A percentile compares a stretch with the other conserved stretches of the same genome.
Evolutionary conservation across 495 filamentous ascomycete species (phyloP).

Genomic region (Penicillium ochrochloron): DNA sequence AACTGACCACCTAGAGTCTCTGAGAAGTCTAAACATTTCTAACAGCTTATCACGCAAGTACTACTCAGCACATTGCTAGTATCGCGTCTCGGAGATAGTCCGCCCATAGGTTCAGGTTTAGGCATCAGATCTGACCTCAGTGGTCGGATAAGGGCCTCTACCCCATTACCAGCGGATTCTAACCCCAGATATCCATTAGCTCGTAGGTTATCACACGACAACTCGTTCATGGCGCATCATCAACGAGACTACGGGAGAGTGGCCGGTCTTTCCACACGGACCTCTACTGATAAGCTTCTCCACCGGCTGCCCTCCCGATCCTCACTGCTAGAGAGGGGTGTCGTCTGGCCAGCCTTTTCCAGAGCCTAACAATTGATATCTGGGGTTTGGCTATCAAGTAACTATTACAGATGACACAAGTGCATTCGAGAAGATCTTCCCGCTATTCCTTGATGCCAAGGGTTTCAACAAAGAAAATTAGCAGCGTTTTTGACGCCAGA

Average conservation of each 20-base stretch:
- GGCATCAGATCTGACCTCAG: neutral
- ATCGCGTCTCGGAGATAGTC: neutral
- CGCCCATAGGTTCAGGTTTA: neutral
- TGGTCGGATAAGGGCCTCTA: neutral
- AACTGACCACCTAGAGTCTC: neutral
- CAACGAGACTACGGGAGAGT: neutral
- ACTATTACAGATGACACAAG: too few species aligned
- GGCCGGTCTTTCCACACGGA: neutral
- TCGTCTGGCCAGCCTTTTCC: too few species aligned
- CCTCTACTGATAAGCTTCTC: constrained; percentile 4
- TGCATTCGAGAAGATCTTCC: too few species aligned
- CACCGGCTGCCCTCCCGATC: constrained; percentile 6
- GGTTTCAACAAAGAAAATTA: too few species aligned
- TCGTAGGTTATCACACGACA: neutral
- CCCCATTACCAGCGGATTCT: neutral
- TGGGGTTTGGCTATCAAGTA: too few species aligned
- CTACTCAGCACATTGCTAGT: neutral
- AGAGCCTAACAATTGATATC: too few species aligned
- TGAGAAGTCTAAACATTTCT: neutral
- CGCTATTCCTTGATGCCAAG: too few species aligned
- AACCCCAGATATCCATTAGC: neutral
- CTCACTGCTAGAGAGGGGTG: neutral
- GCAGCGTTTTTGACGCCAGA: too few species aligned
- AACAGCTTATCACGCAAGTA: neutral
- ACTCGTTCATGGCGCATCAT: neutral